Evolutionary conservation across 2,329 filamentous ascomycete genomes (phyloP), one percentile per base, ranked within the genome.

Genomic region (Fusarium sambucinum): DNA sequence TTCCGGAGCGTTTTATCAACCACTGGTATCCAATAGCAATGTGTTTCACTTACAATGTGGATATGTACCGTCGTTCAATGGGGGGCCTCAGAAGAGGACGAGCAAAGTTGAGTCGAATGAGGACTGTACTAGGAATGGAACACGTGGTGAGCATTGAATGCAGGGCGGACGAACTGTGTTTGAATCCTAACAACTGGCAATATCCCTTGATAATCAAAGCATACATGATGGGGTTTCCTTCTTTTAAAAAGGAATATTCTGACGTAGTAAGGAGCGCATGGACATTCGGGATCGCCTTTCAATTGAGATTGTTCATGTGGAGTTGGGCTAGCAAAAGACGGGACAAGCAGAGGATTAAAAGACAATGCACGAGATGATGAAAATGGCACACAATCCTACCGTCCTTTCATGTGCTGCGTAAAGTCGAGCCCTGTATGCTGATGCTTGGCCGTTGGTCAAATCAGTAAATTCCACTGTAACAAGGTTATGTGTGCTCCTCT

Each of bases 141-240:
- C 71, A 74, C 72, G 72, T 74, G 68, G 72, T 74, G 68, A 63
- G 51, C 61, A 59, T 57, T 61, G 56, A 57, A 74, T 71, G 69
- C 72, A 74, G 59, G 71, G 59, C 68, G 66, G 70, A 70, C 66
- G 70, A 74, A 71, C 71, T 69, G 61, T 54, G 66, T 66, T 52
- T 70, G 47, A 69, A 71, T 73, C 55, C 71, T 61, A 69, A 58
- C 63, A 70, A 60, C 68, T 58, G 14, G 7, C 13, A 29, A n/a
- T 17, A 37, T 38, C 25, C 32, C 42, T 35, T 14, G 46, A 14
- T 16, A 21, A 37, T 7, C 19, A 44, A 35, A 35, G n/a, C 23
- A 53, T 30, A 19, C 10, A 32, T 17, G 19, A 27, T 37, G 45
- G 25, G 38, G 35, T 30, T 45, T 29, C 25, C 17, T 8, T 45